Percentiles rank a stretch among this genome's conserved stretches.
Evolutionary conservation across 108 stramenopile species (phyloP).

Genomic region (Stephanodiscus triporus): DNA sequence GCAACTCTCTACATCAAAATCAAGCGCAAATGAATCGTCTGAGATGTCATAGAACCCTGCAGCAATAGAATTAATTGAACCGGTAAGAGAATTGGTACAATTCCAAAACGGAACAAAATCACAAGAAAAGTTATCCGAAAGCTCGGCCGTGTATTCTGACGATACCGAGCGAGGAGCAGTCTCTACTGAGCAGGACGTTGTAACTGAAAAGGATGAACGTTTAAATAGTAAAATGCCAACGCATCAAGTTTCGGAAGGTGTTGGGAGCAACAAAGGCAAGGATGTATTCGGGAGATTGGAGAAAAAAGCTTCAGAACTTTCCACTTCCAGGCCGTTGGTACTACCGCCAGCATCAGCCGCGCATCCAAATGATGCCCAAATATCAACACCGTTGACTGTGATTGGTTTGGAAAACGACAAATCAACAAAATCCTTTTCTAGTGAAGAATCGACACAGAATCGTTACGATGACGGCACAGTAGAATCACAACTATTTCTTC

Average conservation of each 20-base stretch:
- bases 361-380: not conserved
- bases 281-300: not conserved
- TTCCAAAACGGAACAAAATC: not conserved
- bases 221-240: not conserved
- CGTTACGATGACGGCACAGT: conserved; percentile 2
- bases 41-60: not conserved
- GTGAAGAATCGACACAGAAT: conserved; percentile 2
- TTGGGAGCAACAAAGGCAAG: not conserved
- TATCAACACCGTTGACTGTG: not conserved
- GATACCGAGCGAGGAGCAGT: not conserved
- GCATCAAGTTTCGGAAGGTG: not conserved
- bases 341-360: conserved; percentile 12
- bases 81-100: not conserved
- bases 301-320: not conserved
- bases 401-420: conserved; percentile 12
- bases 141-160: not conserved
- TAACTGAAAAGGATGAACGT: not conserved
- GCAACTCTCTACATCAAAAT: conserved; percentile 17
- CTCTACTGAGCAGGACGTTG: not conserved
- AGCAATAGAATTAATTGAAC: conserved; percentile 14
- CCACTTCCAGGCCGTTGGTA: conserved; percentile 9
- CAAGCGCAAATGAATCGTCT: not conserved
- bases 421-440: not conserved
- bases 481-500: conserved; percentile 5
- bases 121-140: not conserved